phyloP scores from a whole-genome alignment of 192 early-diverging fungal species.

The Thamnidium elegans region DNA sequence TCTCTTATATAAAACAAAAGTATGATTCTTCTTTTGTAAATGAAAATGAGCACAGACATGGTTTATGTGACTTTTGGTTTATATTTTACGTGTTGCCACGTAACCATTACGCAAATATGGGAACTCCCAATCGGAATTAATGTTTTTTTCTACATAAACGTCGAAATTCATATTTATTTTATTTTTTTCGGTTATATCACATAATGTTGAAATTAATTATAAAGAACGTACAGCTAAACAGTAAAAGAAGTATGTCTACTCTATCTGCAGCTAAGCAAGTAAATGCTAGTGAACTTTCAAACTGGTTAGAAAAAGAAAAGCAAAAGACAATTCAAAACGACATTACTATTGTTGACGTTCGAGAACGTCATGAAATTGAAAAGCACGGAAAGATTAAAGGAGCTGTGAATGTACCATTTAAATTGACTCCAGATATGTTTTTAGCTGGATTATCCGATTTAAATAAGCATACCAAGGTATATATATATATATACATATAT shows the following conservation, averaged over 20 bases:
- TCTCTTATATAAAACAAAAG: too few relatives aligned
- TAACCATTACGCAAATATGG: background rate
- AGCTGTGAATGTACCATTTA: conserved; percentile 29
- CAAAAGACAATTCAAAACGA: background rate
- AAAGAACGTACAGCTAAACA: background rate
- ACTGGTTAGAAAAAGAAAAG: background rate
- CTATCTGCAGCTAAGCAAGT: background rate
- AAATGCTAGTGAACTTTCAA: background rate
- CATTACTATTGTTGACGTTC: conserved; percentile 24
- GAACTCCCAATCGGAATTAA: too few relatives aligned
- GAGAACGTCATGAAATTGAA: conserved; percentile 28
- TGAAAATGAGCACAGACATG: too few relatives aligned
- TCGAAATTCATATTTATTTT: background rate
- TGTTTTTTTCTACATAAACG: too few relatives aligned
- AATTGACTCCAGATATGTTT: conserved; percentile 24
- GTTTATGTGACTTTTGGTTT: too few relatives aligned
- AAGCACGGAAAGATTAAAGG: conserved; percentile 23
- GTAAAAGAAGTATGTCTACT: too few relatives aligned
- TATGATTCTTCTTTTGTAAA: too few relatives aligned
- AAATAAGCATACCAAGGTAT: conserved; percentile 24
- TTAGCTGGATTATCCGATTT: conserved; percentile 28
- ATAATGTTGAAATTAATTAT: background rate
- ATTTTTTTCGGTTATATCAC: background rate
- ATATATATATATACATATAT: too few relatives aligned
- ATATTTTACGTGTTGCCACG: background rate